Conservation (phyloP, 805 yeast species). For the Wickerhamiella vanderwaltii region DNA sequence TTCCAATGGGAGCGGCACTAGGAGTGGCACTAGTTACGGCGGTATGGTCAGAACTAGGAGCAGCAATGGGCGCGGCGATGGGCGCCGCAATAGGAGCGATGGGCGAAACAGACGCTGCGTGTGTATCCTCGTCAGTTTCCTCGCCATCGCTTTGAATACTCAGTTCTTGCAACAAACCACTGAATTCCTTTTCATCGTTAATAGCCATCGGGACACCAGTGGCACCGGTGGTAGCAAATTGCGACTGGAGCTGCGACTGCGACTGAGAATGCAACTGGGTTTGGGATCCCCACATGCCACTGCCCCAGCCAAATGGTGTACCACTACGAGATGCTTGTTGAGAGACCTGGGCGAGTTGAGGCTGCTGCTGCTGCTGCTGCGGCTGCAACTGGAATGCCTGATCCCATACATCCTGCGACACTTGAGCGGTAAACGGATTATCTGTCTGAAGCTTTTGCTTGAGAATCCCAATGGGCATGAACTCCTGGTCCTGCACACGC, state of each 20-base stretch:
- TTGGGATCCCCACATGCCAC: constrained; percentile 6
- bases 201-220: not conserved
- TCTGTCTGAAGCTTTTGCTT: constrained; percentile 38
- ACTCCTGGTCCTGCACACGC: constrained; percentile 43
- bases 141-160: constrained; percentile 9
- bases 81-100: constrained; percentile 1
- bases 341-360: not conserved
- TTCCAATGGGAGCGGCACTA: constrained; percentile 1
- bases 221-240: not conserved
- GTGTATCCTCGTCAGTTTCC: not conserved
- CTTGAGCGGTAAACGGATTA: constrained; percentile 43
- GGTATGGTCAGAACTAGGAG: not conserved
- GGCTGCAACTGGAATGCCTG: constrained; percentile 1
- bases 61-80: not conserved
- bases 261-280: not conserved
- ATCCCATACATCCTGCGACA: constrained; percentile 17
- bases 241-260: not conserved
- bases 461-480: constrained; percentile 41
- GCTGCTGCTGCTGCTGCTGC: constrained; percentile 1
- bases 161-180: constrained; percentile 9
- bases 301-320: constrained; percentile 6
- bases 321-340: not conserved
- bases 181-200: constrained; percentile 4
- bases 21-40: constrained; percentile 3
- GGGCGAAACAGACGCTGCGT: not conserved